phyloP scores from a whole-genome alignment of 768 basidiomycete genomes.

The Boletus subparvulus region DNA sequence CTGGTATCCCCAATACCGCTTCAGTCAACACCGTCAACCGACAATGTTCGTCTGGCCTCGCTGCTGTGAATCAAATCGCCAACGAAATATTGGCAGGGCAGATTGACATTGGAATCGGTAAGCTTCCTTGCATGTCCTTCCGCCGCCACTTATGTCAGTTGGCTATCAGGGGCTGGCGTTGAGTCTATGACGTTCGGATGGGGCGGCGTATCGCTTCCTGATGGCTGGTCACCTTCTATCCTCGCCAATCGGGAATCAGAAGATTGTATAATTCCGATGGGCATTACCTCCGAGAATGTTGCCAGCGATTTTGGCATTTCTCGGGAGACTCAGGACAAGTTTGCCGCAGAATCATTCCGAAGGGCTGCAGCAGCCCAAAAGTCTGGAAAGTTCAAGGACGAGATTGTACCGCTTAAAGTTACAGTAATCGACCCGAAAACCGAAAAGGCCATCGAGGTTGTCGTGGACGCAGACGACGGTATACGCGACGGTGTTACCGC shows the following conservation, averaged over 20 bases:
- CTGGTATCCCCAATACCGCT: slow-evolving; percentile 78
- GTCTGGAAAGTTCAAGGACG: slow-evolving; percentile 76
- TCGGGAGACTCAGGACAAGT: slow-evolving; percentile 77
- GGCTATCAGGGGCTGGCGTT: slow-evolving; percentile 67
- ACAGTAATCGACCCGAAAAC: slow-evolving; percentile 72
- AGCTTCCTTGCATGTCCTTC: slow-evolving; percentile 21
- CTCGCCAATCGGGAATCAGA: slow-evolving; percentile 65
- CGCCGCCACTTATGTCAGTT: slow-evolving; percentile 3
- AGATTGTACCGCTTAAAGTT: slow-evolving; percentile 80
- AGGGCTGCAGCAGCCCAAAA: slow-evolving; percentile 81
- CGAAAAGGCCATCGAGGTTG: slow-evolving; percentile 59
- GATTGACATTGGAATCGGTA: slow-evolving; percentile 89
- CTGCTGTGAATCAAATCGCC: slow-evolving; percentile 79
- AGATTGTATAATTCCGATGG: slow-evolving; percentile 88
- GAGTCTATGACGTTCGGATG: slow-evolving; percentile 88
- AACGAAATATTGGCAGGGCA: slow-evolving; percentile 75
- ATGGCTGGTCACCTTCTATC: slow-evolving; percentile 63
- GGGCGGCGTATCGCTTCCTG: slow-evolving; percentile 55
- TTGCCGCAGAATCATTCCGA: slow-evolving; percentile 81
- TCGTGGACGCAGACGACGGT: slow-evolving; percentile 83
- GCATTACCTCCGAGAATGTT: slow-evolving; percentile 94
- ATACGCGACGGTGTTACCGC: slow-evolving; percentile 82
- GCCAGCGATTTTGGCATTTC: slow-evolving; percentile 73
- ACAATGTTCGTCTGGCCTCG: slow-evolving; percentile 87
- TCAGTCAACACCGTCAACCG: slow-evolving; percentile 84